Base-by-base conservation (phyloP, 192 early-diverging fungal genomes). In the Mortierella antarctica region DNA sequence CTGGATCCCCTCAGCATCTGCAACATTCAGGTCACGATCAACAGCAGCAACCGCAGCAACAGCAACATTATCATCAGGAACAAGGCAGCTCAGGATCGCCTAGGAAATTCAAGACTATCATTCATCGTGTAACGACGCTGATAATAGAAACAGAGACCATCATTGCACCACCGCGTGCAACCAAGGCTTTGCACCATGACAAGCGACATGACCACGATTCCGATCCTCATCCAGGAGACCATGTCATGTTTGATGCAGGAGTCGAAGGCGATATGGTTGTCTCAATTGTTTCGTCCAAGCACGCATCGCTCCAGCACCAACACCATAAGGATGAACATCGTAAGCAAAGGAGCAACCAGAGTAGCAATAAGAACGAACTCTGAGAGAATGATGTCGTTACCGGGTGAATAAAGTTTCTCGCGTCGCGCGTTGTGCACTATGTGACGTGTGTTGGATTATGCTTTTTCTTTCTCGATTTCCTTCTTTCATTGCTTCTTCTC, bases 91-190 rank as follows among this genome's bases (percentile, higher is more conserved):
- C 23, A 6, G 54, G 20, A 12, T 57, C 9, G 54, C 31, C 54
- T 17, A 17, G 53, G 55, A 15, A 20, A 8, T 53, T 20, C 58
- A 56, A 53, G 45, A 71, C 48, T 14, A 52, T 71, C 4, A 18
- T 66, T 15, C 57, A 67, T 53, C 68, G 69, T 12, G 58, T 67
- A 6, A 71, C 69, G n/a, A 79, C 69, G 12, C 40, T 71, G 14
- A 79, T 71, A 17, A 57, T 79, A 13, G 69, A 79, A 46, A 71
- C 61, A 2, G 55, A 77, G 55, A 77, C 74, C 3, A 59, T 70
- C 20, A 62, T 77, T 12, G 52, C 40, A 20, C 61, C 31, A 10
- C 41, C 73, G 21, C 45, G 17, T 3, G 14, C 53, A 7, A 75
- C 65, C 3, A 55, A 18, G 42, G 20, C 7, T 47, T 17, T 12